phyloP scores from a whole-genome alignment of 768 basidiomycete species.

The Sporobolomyces phaffii region DNA sequence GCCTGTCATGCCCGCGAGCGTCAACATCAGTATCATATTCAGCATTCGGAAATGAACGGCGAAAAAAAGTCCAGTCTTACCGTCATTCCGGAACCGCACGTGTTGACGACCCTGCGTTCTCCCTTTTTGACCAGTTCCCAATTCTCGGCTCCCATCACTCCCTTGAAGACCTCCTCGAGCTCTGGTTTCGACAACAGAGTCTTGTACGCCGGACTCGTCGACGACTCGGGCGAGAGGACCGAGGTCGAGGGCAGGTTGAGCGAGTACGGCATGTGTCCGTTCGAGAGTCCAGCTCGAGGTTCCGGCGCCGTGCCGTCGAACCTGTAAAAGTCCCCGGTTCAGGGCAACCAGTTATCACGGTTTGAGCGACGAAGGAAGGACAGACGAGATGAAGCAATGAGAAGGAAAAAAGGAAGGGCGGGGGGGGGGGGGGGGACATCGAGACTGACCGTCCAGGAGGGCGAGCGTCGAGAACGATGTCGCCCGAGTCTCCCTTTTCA shows the following conservation, averaged over 20 bases:
- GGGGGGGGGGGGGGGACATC: conserved; percentile 7
- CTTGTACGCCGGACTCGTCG: conserved; percentile 53
- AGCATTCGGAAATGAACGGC: neutral
- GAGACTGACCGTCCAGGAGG: conserved; percentile 64
- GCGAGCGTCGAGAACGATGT: conserved; percentile 82
- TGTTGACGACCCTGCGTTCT: conserved; percentile 59
- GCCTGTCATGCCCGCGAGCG: conserved; percentile 49
- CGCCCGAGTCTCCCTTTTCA: conserved; percentile 49
- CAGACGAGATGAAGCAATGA: too few species aligned
- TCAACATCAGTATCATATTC: neutral
- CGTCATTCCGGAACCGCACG: conserved; percentile 98
- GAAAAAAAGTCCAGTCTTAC: neutral
- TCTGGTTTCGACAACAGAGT: conserved; percentile 58
- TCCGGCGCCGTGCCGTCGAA: conserved; percentile 77
- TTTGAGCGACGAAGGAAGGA: neutral
- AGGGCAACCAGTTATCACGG: neutral
- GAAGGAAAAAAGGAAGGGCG: neutral
- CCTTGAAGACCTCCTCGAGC: conserved; percentile 57
- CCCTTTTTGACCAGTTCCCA: conserved; percentile 57
- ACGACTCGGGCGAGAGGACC: conserved; percentile 28
- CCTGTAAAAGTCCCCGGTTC: conserved; percentile 54
- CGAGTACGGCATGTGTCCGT: conserved; percentile 87
- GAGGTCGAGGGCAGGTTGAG: conserved; percentile 70
- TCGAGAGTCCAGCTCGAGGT: conserved; percentile 76
- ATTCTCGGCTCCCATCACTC: conserved; percentile 54